Conservation (phyloP, 352 stramenopile species). For the Globisporangium polare region DNA sequence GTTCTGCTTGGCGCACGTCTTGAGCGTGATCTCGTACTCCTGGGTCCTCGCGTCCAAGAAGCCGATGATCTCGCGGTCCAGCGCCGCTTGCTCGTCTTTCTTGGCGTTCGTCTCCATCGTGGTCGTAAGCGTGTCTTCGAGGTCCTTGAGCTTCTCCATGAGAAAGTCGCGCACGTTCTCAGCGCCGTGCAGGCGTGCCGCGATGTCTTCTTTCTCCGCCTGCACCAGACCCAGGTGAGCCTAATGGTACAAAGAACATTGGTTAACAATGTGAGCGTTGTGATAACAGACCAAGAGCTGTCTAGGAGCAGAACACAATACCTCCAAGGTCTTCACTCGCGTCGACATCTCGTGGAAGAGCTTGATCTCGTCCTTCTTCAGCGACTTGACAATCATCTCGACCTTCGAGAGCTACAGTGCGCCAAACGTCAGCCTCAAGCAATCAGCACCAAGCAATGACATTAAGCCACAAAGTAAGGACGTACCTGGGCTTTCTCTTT, state of each 20-base stretch:
- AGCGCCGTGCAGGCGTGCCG: conserved; percentile 58
- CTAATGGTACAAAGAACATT: conserved; percentile 17
- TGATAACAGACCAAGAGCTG: background rate
- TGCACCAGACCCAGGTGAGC: conserved; percentile 57
- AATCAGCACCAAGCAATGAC: no score
- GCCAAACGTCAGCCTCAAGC: background rate
- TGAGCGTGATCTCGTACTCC: conserved; percentile 62
- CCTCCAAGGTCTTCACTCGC: conserved; percentile 67
- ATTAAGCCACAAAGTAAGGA: no score
- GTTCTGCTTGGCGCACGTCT: conserved; percentile 53
- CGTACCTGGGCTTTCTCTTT: conserved; percentile 33
- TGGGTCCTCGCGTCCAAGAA: conserved; percentile 78
- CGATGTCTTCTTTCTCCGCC: conserved; percentile 75
- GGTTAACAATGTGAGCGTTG: background rate
- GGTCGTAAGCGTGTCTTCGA: conserved; percentile 57
- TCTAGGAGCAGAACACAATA: conserved; percentile 7
- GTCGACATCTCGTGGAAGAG: conserved; percentile 82
- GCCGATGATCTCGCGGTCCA: conserved; percentile 82
- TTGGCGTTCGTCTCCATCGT: conserved; percentile 51
- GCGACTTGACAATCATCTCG: conserved; percentile 71
- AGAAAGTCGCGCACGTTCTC: conserved; percentile 82
- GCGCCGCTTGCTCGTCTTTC: conserved; percentile 58
- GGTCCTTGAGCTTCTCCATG: conserved; percentile 80
- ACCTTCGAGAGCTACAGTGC: conserved; percentile 57
- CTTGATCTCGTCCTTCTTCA: conserved; percentile 85